A percentile compares a stretch with the other conserved stretches of the same genome.
Evolutionary conservation across 306 rosid species (phyloP).

Genomic region (Malus orientalis): DNA sequence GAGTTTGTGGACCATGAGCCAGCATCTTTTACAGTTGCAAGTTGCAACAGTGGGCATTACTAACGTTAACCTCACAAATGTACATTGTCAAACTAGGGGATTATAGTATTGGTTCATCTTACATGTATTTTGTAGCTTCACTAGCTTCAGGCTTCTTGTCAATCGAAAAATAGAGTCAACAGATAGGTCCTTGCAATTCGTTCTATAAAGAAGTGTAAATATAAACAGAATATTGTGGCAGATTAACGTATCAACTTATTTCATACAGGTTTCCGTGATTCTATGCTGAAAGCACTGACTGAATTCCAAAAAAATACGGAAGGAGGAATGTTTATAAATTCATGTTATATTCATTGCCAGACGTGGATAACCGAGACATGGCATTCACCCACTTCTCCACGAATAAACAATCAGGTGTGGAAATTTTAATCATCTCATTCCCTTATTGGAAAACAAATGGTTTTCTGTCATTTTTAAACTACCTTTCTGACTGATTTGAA

Average conservation of each 20-base stretch:
- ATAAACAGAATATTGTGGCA: neutral
- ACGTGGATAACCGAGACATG: conserved; percentile 68
- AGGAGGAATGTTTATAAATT: conserved; percentile 71
- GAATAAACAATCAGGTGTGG: conserved; percentile 56
- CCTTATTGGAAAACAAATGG: neutral
- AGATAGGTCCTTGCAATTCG: neutral
- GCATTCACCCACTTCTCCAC: conserved; percentile 80
- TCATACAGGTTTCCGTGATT: conserved; percentile 63
- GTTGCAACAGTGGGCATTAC: neutral
- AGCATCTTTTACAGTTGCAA: neutral
- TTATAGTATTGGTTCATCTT: neutral
- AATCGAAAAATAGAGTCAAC: neutral
- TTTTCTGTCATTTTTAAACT: neutral
- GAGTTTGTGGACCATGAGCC: neutral
- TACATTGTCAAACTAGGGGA: neutral
- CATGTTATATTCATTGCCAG: conserved; percentile 90
- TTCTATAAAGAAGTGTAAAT: neutral
- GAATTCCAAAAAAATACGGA: conserved; percentile 52
- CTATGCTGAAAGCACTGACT: conserved; percentile 56
- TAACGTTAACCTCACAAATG: neutral
- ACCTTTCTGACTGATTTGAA: neutral
- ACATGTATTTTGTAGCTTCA: neutral
- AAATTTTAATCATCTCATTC: neutral
- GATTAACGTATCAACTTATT: conserved; percentile 15
- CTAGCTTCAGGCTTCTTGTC: neutral